Evolutionary conservation across 129 eudicot genomes (phyloP), one percentile per base, ranked within the genome.

Genomic region (Artemisia annua): DNA sequence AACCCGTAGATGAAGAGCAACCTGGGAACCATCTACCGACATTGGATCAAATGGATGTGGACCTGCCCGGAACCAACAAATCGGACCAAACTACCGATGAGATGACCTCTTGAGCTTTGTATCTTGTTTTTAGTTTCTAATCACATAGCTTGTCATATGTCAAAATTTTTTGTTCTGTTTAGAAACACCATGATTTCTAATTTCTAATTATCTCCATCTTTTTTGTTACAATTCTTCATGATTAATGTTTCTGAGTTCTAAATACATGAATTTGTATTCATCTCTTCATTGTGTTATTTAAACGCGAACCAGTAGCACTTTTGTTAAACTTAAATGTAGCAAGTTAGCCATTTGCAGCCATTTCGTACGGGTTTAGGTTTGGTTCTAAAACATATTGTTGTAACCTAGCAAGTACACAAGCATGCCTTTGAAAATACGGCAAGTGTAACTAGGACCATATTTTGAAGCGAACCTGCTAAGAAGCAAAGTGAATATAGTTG

Each of bases 11-110:
- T 55, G 73, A 68, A 75, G 75, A 71, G 56, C 82, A 75, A 64
- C 59, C 57, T 3, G 70, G 56, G 48, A 66, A 53, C 15, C 55
- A 18, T 50, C 85, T 77, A 16, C 69, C 69, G 22, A 10, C 53
- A n/a, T 48, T 79, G 55, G 87, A 82, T 64, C 81, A 70, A 71
- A 85, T 82, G 85, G 80, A 82, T 39, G 70, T 82, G 67, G 89
- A 84, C 73, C 81, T 65, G 8, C 81, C 85, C 1, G 60, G 67
- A 75, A 48, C 72, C 14, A 74, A 74, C 30, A 78, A 55, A 64
- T 26, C 67, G 0, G 73, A 71, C 22, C 78, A 67, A 44, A 54
- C 19, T 22, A 52, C 63, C 1, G 78, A 78, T 9, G 78, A 72
- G 48, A 78, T 78, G 82, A 48, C 82, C 14, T 64, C 78, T 28